A percentile compares a stretch with the other conserved stretches of the same genome.
These are phyloP conservation scores for Luzula sylvatica DNA, from an alignment of 176 grass and related monocot genomes.

Conservation along the genomic window DNA sequence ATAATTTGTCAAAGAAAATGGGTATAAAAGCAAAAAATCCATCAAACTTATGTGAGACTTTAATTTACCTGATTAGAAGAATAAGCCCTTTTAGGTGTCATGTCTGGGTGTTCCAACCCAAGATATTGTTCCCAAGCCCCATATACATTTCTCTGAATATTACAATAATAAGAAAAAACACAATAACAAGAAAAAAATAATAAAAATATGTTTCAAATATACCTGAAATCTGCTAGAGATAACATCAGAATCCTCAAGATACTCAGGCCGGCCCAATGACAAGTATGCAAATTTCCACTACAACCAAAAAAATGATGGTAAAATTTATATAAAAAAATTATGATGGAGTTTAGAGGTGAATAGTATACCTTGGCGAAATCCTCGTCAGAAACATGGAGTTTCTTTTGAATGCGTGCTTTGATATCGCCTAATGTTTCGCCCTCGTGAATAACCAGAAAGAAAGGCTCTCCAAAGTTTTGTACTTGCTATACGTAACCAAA, in stretches of 20 bases:
- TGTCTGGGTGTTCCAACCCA: constrained; percentile 89
- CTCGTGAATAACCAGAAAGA: constrained; percentile 96
- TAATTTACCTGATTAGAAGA: constrained; percentile 67
- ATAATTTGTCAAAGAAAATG: constrained; percentile 5
- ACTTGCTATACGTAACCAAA: constrained; percentile 54
- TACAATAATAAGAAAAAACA: constrained; percentile 2
- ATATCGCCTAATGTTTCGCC: constrained; percentile 73
- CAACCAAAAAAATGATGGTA: constrained; percentile 8
- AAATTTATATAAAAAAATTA: not conserved
- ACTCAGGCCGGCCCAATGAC: constrained; percentile 92
- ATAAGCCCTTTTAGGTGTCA: constrained; percentile 63
- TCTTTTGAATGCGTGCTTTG: constrained; percentile 85
- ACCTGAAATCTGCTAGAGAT: constrained; percentile 85
- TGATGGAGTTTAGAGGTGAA: not conserved
- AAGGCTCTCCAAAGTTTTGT: constrained; percentile 98
- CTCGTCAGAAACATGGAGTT: constrained; percentile 75
- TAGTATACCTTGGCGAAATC: constrained; percentile 77
- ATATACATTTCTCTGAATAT: constrained; percentile 83
- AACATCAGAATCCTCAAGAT: constrained; percentile 80
- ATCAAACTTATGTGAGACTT: not conserved
- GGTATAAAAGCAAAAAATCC: not conserved
- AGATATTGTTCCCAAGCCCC: constrained; percentile 99
- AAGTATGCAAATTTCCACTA: constrained; percentile 99
- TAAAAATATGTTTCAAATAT: not conserved
- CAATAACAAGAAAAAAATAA: constrained; percentile 9